Conservation (phyloP, 23 red algal genomes). For the Gracilaria caudata region DNA sequence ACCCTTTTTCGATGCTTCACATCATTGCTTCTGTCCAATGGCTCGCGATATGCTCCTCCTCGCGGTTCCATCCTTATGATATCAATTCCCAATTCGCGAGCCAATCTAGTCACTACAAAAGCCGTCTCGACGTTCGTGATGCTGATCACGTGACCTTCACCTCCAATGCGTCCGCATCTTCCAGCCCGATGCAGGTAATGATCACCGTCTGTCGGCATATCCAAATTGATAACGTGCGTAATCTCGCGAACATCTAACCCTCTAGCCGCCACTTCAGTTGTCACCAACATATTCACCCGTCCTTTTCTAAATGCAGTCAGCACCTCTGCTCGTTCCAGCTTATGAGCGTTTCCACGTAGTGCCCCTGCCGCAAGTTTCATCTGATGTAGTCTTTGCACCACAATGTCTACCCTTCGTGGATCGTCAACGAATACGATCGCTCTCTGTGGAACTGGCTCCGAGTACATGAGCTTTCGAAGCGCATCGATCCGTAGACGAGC, state of each 20-base stretch:
- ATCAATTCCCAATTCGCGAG: slow-evolving; percentile 47
- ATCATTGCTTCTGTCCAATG: slow-evolving; percentile 17
- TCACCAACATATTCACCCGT: slow-evolving; percentile 61
- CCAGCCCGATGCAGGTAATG: slow-evolving; percentile 96
- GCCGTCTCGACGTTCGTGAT: slow-evolving; percentile 64
- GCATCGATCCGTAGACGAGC: slow-evolving; percentile 75
- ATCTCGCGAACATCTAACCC: slow-evolving; percentile 91
- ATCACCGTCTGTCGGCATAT: slow-evolving; percentile 91
- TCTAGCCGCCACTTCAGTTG: slow-evolving; percentile 93
- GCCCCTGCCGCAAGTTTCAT: slow-evolving; percentile 66
- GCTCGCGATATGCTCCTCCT: slow-evolving; percentile 47
- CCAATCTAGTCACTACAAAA: slow-evolving; percentile 66
- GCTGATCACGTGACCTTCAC: slow-evolving; percentile 60
- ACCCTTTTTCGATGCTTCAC: not conserved
- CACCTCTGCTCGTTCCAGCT: slow-evolving; percentile 82
- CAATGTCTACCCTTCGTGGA: slow-evolving; percentile 71
- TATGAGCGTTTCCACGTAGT: slow-evolving; percentile 79
- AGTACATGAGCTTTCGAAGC: slow-evolving; percentile 70
- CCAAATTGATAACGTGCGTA: slow-evolving; percentile 90
- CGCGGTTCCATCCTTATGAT: slow-evolving; percentile 75
- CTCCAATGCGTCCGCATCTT: slow-evolving; percentile 77
- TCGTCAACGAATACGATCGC: slow-evolving; percentile 85
- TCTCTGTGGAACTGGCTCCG: slow-evolving; percentile 41
- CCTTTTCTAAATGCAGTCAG: slow-evolving; percentile 74
- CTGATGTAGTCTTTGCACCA: slow-evolving; percentile 56